phyloP scores from a whole-genome alignment of 768 basidiomycete species.

The Kwoniella sp. region DNA sequence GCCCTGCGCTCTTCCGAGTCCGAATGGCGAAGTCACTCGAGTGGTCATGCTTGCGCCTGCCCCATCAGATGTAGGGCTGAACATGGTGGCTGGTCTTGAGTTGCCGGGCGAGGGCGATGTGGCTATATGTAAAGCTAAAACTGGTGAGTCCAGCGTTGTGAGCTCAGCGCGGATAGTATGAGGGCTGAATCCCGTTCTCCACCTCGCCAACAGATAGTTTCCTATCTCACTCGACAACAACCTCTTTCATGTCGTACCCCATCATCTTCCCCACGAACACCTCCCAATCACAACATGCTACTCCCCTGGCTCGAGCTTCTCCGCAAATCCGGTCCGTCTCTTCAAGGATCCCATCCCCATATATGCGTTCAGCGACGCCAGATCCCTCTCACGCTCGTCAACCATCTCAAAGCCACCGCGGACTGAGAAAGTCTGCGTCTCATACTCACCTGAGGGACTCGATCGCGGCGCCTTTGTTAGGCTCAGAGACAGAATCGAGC shows the following conservation, averaged over 20 bases:
- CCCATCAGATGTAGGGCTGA: not conserved
- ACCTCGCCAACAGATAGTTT: constrained; percentile 15
- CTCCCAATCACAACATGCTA: not conserved
- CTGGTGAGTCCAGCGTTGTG: not conserved
- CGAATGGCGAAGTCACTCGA: constrained; percentile 45
- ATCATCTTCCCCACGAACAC: constrained; percentile 24
- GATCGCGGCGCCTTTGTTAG: constrained; percentile 2
- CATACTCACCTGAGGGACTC: constrained; percentile 14
- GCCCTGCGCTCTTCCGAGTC: constrained; percentile 43
- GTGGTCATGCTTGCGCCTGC: constrained; percentile 29
- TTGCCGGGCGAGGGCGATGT: constrained; percentile 44
- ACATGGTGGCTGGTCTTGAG: constrained; percentile 32
- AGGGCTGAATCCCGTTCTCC: constrained; percentile 11
- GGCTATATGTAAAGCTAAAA: constrained; percentile 8
- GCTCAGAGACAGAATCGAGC: not conserved
- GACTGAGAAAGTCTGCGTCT: constrained; percentile 14
- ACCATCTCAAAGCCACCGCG: not conserved
- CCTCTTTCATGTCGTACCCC: constrained; percentile 36
- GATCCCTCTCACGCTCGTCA: constrained; percentile 9
- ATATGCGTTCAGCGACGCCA: constrained; percentile 10
- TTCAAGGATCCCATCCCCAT: constrained; percentile 9
- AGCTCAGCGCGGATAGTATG: too few relatives aligned
- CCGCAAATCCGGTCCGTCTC: constrained; percentile 22
- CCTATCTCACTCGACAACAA: constrained; percentile 33
- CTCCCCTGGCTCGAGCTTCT: constrained; percentile 2